Conservation (phyloP, 768 basidiomycete species). For the Naematelia aurantialba region DNA sequence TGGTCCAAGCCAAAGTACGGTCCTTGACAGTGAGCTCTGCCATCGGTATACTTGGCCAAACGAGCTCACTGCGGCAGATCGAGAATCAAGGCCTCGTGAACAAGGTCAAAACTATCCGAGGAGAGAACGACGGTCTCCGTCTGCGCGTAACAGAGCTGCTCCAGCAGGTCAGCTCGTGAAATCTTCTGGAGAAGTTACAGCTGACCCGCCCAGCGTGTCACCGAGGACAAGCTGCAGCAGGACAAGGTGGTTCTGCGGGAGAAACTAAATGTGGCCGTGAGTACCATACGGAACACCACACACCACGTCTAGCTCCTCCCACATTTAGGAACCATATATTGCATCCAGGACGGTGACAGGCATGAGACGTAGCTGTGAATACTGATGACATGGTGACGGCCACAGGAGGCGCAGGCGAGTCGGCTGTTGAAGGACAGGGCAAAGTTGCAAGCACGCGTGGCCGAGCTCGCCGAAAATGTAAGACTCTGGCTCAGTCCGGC, state of each 20-base stretch:
- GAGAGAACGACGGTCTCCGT: constrained; percentile 8
- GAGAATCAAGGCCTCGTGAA: constrained; percentile 10
- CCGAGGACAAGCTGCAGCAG: background rate
- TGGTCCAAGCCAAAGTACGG: background rate
- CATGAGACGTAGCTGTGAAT: too few relatives aligned
- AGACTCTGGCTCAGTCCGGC: background rate
- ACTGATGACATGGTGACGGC: background rate
- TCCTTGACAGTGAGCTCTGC: background rate
- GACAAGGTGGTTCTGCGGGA: background rate
- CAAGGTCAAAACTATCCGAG: constrained; percentile 16
- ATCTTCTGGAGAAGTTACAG: background rate
- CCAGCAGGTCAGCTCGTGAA: constrained; percentile 8
- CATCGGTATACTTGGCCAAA: background rate
- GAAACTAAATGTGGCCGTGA: background rate
- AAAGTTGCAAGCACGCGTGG: background rate
- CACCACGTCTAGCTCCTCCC: too few relatives aligned
- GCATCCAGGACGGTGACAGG: too few relatives aligned
- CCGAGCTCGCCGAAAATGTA: background rate
- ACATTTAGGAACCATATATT: too few relatives aligned
- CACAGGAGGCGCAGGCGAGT: background rate
- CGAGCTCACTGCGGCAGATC: background rate
- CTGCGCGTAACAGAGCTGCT: constrained; percentile 1
- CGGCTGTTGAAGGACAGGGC: background rate
- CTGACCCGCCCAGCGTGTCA: background rate
- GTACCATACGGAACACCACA: too few relatives aligned